Evolutionary conservation across 2,329 filamentous ascomycete species (phyloP).

Genomic region (Xylaria sp.): DNA sequence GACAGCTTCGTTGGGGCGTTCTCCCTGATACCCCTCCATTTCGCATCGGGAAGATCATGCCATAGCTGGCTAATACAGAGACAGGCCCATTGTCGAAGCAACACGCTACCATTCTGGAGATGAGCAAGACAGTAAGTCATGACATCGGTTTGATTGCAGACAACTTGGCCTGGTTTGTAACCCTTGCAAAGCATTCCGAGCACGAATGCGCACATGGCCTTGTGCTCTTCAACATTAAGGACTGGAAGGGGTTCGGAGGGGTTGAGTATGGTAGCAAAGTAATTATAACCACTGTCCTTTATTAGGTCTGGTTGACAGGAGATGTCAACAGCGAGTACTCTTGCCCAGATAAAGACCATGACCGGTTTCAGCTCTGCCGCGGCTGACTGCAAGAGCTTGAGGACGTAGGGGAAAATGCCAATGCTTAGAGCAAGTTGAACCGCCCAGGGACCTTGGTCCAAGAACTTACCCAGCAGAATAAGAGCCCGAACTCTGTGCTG

Average conservation of each 20-base stretch:
- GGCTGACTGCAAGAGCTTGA: slow-evolving; percentile 95
- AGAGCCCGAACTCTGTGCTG: slow-evolving; percentile 91
- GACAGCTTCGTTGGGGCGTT: slow-evolving; percentile 85
- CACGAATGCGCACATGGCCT: slow-evolving; percentile 99
- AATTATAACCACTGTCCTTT: slow-evolving; percentile 97
- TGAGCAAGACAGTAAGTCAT: slow-evolving; percentile 89
- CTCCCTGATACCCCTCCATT: slow-evolving; percentile 94
- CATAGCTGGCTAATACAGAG: slow-evolving; percentile 95
- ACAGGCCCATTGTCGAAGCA: slow-evolving; percentile 95
- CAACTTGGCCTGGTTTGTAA: slow-evolving; percentile 89
- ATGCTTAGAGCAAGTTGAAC: slow-evolving; percentile 98
- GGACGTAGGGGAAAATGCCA: slow-evolving; percentile 98
- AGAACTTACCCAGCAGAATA: slow-evolving; percentile 90
- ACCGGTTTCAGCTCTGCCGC: slow-evolving; percentile 95
- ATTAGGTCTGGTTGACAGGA: slow-evolving; percentile 93
- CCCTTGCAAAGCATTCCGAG: slow-evolving; percentile 97
- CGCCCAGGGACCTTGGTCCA: slow-evolving; percentile 97
- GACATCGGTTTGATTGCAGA: slow-evolving; percentile 90
- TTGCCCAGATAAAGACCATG: slow-evolving; percentile 99
- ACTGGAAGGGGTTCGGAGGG: slow-evolving; percentile 85
- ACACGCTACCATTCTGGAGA: slow-evolving; percentile 85
- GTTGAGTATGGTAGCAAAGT: slow-evolving; percentile 93
- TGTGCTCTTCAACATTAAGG: slow-evolving; percentile 90
- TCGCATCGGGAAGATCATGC: slow-evolving; percentile 90
- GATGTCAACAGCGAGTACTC: slow-evolving; percentile 93